Evolutionary conservation across 306 rosid species (phyloP).

Genomic region (Corylus heterophylla): DNA sequence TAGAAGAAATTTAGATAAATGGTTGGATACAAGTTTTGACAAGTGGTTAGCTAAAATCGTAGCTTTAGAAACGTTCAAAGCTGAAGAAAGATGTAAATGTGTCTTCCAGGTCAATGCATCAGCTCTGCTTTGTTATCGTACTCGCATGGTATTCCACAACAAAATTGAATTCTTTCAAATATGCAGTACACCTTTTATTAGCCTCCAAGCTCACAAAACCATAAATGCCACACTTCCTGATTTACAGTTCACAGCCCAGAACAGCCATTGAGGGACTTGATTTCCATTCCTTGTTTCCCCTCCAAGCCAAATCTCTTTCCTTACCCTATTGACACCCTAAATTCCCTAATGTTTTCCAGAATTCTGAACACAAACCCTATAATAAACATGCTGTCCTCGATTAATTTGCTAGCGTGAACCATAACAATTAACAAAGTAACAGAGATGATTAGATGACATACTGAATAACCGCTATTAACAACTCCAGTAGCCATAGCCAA

Average conservation of each 20-base stretch:
- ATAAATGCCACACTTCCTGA: too few species aligned
- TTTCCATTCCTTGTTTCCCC: too few species aligned
- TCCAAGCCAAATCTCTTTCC: too few species aligned
- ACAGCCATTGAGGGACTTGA: too few species aligned
- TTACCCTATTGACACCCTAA: too few species aligned
- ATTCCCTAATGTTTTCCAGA: too few species aligned
- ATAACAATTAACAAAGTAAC: background rate
- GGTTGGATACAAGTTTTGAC: background rate
- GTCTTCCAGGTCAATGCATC: background rate
- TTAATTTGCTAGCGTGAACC: background rate
- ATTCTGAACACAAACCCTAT: background rate
- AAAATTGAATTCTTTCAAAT: background rate
- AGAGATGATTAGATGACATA: background rate
- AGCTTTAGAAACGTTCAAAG: background rate
- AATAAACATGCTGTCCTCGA: background rate
- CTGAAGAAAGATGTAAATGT: background rate
- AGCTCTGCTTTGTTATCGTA: background rate
- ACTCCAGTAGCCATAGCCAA: background rate
- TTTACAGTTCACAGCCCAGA: too few species aligned
- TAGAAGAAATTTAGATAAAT: too few species aligned
- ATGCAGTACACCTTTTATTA: background rate
- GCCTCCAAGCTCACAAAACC: too few species aligned
- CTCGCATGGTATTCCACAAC: background rate
- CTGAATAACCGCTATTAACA: background rate
- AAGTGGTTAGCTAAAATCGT: too few species aligned